Evolutionary conservation across 2,329 filamentous ascomycete species (phyloP), one percentile per base, ranked within the genome.

Genomic region (Penicillium sumatraense): DNA sequence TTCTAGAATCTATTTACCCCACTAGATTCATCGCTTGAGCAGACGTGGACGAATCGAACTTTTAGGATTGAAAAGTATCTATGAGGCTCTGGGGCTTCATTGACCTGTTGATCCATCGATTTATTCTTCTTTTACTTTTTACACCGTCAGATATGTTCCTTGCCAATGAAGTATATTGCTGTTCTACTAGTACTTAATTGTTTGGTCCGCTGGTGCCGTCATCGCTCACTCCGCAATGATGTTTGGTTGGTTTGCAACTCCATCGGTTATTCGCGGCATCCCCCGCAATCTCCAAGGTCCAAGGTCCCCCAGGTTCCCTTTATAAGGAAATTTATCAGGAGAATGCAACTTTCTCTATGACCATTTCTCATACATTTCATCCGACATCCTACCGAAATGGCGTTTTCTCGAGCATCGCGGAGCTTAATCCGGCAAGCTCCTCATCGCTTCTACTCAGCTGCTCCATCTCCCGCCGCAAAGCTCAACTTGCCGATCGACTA

Each of bases 401-500:
- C 38, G 29, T 54, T 59, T 36, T 51, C 58, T 24, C 54, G 60
- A 36, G 40, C 60, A 40, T 44, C 57, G n/a, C 42, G 62, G 46
- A 33, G 60, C 38, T 57, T 58, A 45, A 45, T 61, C 13, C 36
- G 63, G 20, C 64, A 48, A 40, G 47, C 61, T 8, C 31, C 65
- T 21, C 55, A 61, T 41, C 69, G 74, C 33, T 57, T 65, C 26
- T 84, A 85, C 71, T 82, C 84, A 9, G 67, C 63, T 18, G 66
- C 69, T 47, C 69, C 74, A n/a, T 70, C 76, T 64, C 63, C 81
- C 69, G 61, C 74, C 69, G 83, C 84, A 54, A 82, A 82, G 62
- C 84, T 99, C 52, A 99, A 99, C 74, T 77, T 91, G 45, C 90
- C 93, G 6, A 86, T 91, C 64, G 93, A 98, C 79, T 99, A 95